Evolutionary conservation across 2,329 filamentous ascomycete genomes (phyloP), one percentile per base, ranked within the genome.

Genomic region (Pezicula radicicola): DNA sequence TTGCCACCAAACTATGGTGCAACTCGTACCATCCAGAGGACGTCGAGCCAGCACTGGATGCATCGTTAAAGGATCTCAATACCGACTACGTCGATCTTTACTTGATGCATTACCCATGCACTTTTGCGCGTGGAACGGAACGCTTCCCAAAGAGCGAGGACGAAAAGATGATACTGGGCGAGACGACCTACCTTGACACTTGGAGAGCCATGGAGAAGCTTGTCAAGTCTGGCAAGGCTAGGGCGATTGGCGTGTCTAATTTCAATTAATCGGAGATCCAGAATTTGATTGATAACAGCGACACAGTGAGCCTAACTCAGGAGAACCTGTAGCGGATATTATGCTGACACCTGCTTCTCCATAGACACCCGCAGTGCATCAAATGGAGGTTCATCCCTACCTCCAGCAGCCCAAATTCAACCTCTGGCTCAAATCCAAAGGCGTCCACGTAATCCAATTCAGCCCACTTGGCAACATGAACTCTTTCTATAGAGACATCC

Each of bases 1-100:
- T 94, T 51, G 88, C 89, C 51, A 89, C 84, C 64, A 94, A 94
- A 78, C 78, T 91, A 43, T 93, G 89, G 89, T 85, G 84, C 64
- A 89, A 87, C 46, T 90, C 87, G 74, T 85, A 87, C 70, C 39
- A 73, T 67, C 47, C 50, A 1, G 81, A 79, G 35, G 77, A 84
- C 15, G 83, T 83, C 10, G 83, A 87, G 70, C 73, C 85, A 63
- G 83, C 80, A 30, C 76, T 92, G 35, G 81, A 89, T 58, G 83
- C 86, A 75, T 87, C 84, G 62, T 73, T 93, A 67, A 79, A 84
- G 71, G 77, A 80, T 53, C 74, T 94, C 25, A 87, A 88, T 2
- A 74, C 92, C 46, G 85, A 89, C 57, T 91, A 93, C 66, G 78
- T 94, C 9, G 89, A 94, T 66, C 74, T 93, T 55, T 89, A 81